These are phyloP conservation scores for Rhododendron henanense DNA, from an alignment of 148 eudicot species.

Conservation along the genomic window DNA sequence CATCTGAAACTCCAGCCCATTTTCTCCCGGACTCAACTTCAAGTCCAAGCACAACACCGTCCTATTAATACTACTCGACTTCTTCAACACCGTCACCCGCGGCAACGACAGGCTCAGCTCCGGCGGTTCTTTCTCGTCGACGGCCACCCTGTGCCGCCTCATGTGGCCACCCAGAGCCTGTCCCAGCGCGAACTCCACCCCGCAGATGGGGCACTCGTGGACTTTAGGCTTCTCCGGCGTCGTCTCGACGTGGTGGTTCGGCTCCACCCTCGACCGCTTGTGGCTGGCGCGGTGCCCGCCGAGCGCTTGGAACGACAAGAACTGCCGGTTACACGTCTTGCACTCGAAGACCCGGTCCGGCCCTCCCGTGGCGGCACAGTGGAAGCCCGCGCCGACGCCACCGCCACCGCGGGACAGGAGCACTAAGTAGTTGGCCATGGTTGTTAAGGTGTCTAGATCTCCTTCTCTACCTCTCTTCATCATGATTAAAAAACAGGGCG, in stretches of 20 bases:
- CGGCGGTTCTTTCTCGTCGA: not conserved
- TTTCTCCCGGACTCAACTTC: conserved; percentile 52
- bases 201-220: conserved; percentile 46
- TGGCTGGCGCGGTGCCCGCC: conserved; percentile 65
- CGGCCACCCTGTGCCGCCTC: conserved; percentile 34
- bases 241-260: not conserved
- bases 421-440: conserved; percentile 45
- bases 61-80: conserved; percentile 7
- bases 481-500: conserved; percentile 10
- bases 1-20: conserved; percentile 26
- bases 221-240: conserved; percentile 20
- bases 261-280: conserved; percentile 32
- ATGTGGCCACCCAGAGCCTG: conserved; percentile 51
- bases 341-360: conserved; percentile 38
- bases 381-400: not conserved
- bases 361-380: not conserved
- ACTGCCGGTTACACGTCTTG: conserved; percentile 51
- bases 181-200: conserved; percentile 40
- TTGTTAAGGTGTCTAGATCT: conserved; percentile 16
- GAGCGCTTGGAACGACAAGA: conserved; percentile 50
- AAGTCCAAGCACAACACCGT: conserved; percentile 42
- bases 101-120: not conserved
- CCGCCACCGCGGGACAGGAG: conserved; percentile 19
- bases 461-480: conserved; percentile 49
- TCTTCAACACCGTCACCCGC: conserved; percentile 6